Base-by-base conservation (phyloP, 2,329 filamentous ascomycete genomes). In the Fragosphaeria purpurea region DNA sequence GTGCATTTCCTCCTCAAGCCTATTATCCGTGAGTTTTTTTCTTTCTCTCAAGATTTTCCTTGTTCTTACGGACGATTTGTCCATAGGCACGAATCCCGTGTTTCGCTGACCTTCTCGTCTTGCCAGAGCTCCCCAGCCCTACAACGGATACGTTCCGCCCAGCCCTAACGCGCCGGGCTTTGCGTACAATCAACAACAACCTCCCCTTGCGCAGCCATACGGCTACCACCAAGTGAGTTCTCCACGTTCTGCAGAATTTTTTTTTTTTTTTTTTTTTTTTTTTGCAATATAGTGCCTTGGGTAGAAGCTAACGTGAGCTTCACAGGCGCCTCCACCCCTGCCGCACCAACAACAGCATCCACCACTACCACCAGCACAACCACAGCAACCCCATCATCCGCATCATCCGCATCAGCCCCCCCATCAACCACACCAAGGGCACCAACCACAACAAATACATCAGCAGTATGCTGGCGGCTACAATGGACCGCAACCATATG, bases 161-260 rank as follows among this genome's bases (percentile, higher is more conserved):
- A 45, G 45, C 31, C 49, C 52, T 13, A 43, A 42, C 40, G 43
- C 34, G 13, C 46, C 49, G 41, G 34, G 13, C 10, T 51, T 49
- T 34, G 49, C 40, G 34, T 54, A 50, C 52, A 44, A 53, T 40
- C 49, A 46, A 46, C 46, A 53, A 34, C 49, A 46, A 46, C 46
- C 48, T 33, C 46, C 52, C 33, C 51, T 22, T 22, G 22, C 51
- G 32, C 51, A 53, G 13, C 51, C 38, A 11, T 53, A 48, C 31
- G 45, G 45, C 35, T 53, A 53, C 48, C 50, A 47, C 46, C 52
- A 48, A 42, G 51, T 53, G 46, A 43, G 46, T 46, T 52, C n/a
- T n/a, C n/a, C 43, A 41, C 46, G 46, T 46, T 35, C 35, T 34
- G 13, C 13, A 13, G n/a, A 11, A 44, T 13, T 34, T 9, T 44